Evolutionary conservation across 441 rosid species (phyloP), one percentile per base, ranked within the genome.

Genomic region (Mallotus japonicus): DNA sequence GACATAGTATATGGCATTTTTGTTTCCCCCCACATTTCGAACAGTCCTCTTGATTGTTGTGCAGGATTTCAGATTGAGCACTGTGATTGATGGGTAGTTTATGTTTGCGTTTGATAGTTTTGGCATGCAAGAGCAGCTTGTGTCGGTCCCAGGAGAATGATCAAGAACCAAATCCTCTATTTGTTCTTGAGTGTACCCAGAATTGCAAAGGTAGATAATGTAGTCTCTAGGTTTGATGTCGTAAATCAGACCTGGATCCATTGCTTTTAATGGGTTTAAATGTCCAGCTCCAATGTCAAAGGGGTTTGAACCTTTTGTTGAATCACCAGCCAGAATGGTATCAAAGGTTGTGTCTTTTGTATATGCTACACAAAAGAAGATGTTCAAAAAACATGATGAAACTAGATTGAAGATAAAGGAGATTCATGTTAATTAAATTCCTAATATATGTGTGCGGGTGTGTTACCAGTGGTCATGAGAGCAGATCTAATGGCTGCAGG

Each of bases 401-500:
- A 37, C 2, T 37, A 2, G 6, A 37, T 37, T 0, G 40, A 37
- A 37, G 40, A 37, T 37, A 37, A 37, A 37, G 13, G 1, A 2
- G 32, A 28, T 28, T 1, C 16, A 51, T 14, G 55, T 15, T 9
- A 1, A 51, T 51, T 13, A 51, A 2, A 9, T 51, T 28, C 32
- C 32, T 28, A 28, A 28, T 28, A 28, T 28, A 28, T 28, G 3
- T 28, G 32, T 28, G 32, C 1, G 28, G 0, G 1, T 15, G 13
- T 37, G 3, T 63, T 77, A 86, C 92, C 89, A 1, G 97, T 86
- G 57, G 98, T 93, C 68, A 96, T 89, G 51, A 93, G 87, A 46
- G 97, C 97, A 42, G 96, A 93, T 78, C 84, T 90, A 75, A 91
- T 85, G 55, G 97, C 94, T 44, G 96, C 83, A 19, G 98, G 96